Conservation (phyloP, 352 stramenopile species). For the Phytophthora litchii region DNA sequence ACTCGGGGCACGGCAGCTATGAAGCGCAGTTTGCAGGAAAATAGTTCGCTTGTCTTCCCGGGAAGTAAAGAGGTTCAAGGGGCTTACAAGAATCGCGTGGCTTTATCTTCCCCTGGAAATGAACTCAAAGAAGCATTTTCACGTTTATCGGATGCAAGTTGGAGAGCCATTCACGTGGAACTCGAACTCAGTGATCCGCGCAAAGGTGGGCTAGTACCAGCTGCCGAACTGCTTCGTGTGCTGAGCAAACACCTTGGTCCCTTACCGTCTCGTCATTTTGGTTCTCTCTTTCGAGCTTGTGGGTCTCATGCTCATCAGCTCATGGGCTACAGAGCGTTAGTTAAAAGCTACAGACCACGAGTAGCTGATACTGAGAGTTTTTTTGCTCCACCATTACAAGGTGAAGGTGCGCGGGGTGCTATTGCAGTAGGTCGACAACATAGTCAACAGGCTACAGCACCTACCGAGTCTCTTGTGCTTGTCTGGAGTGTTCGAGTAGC, state of each 20-base stretch:
- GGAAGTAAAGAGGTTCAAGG: slow-evolving; percentile 58
- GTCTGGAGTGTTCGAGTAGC: slow-evolving; percentile 73
- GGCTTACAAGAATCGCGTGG: slow-evolving; percentile 59
- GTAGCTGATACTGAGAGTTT: slow-evolving; percentile 66
- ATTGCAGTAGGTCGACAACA: slow-evolving; percentile 40
- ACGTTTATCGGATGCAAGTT: slow-evolving; percentile 53
- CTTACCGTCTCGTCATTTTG: slow-evolving; percentile 57
- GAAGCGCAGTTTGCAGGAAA: slow-evolving; percentile 52
- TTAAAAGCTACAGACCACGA: slow-evolving; percentile 66
- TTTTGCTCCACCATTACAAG: slow-evolving; percentile 37
- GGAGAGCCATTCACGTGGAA: slow-evolving; percentile 72
- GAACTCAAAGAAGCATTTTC: slow-evolving; percentile 81
- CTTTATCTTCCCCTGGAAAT: slow-evolving; percentile 65
- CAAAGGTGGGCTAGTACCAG: slow-evolving; percentile 64
- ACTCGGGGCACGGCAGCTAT: slow-evolving; percentile 17
- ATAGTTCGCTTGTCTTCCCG: slow-evolving; percentile 66
- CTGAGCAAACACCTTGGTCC: slow-evolving; percentile 68
- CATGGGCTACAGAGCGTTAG: slow-evolving; percentile 72
- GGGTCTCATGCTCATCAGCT: slow-evolving; percentile 69
- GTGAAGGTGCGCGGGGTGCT: slow-evolving; percentile 29
- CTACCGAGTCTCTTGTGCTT: slow-evolving; percentile 74
- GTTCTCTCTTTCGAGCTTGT: slow-evolving; percentile 65
- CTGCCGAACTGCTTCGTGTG: slow-evolving; percentile 67
- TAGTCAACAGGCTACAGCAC: slow-evolving; percentile 54
- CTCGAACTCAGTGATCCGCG: slow-evolving; percentile 61